Base-by-base conservation (phyloP, 352 stramenopile genomes). In the Pythium brassicae region DNA sequence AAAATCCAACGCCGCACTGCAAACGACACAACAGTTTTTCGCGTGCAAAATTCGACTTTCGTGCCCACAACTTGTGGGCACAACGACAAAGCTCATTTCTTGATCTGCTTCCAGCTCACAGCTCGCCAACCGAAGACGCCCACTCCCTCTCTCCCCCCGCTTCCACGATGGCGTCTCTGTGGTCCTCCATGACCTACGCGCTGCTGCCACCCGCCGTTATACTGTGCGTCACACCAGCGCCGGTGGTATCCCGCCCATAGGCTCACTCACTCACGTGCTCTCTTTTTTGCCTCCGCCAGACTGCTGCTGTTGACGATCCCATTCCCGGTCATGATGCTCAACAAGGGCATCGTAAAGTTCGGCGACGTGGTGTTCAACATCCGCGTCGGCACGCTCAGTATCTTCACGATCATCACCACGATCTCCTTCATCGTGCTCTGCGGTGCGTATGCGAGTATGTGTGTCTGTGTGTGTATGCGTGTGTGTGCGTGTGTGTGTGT, bases 271-370 rank as follows among this genome's bases (percentile, higher is more conserved):
- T 55, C 15, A 23, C 14, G 35, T 25, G 47, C 23, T 11, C 14
- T 9, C 29, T 35, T 8, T n/a, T n/a, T n/a, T n/a, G n/a, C n/a
- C 17, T 40, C 22, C 2, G 17, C 43, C 59, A 89, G 83, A 17
- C 64, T 92, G 37, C 61, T 92, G 52, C 69, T 92, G 43, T 66
- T 92, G 46, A 92, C 83, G 35, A 89, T 92, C 57, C 83, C 83
- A 45, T 88, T 89, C 59, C 82, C 83, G 15, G 62, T 76, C 20
- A 19, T 79, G 27, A 27, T 78, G 46, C 45, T 87, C 9, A 89
- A 89, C 63, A 73, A 72, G 27, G 78, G 74, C 44, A 77, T 92
- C 47, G 73, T 92, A 57, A 83, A 81, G 58, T 83, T 89, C 49
- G 78, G 69, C 45, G 83, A 92, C 57, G 26, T 89, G 3, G 62